Evolutionary conservation across 2,329 filamentous ascomycete genomes (phyloP), one percentile per base, ranked within the genome.

Genomic region (Lasiodiplodia gonubiensis): DNA sequence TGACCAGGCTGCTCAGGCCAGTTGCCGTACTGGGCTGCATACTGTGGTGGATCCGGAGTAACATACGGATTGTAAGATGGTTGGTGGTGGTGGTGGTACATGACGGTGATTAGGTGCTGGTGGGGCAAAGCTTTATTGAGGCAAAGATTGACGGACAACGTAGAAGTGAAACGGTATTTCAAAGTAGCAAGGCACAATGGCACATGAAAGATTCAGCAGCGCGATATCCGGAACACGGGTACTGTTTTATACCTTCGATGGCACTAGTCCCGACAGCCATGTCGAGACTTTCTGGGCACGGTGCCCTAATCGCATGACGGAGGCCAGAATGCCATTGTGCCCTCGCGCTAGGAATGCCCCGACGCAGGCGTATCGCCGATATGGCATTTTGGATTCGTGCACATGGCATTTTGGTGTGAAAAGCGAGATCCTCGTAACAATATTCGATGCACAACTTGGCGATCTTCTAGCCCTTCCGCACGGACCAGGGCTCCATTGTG

Each of bases 361-460:
- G 59, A 51, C 46, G 59, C 59, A 37, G 16, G 46, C 42, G 46
- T 37, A 64, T 68, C 59, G 60, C 23, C 66, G 66, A 64, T 65
- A 51, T 57, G 57, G 49, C 52, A 64, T 64, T 57, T 54, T 35
- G 59, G 52, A 48, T 27, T 68, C 48, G 33, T 42, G 59, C 35
- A 23, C 35, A 64, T 64, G 59, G 57, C 37, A 54, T 64, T 68
- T 51, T 64, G 51, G 23, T 30, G 25, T 27, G n/a, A 59, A 68
- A 68, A 68, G 12, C 64, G 59, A 68, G 66, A 64, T 64, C 60
- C 59, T 64, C 59, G 59, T 49, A 68, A 37, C 57, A 64, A 64
- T 25, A 3, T 68, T 51, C 49, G 51, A 64, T 68, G 59, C 57
- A 23, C 55, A 42, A 37, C 65, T 61, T 61, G 46, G 35, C 54